These are phyloP conservation scores for Bacidia rubella DNA, from an alignment of 495 filamentous ascomycete genomes.

Conservation along the genomic window DNA sequence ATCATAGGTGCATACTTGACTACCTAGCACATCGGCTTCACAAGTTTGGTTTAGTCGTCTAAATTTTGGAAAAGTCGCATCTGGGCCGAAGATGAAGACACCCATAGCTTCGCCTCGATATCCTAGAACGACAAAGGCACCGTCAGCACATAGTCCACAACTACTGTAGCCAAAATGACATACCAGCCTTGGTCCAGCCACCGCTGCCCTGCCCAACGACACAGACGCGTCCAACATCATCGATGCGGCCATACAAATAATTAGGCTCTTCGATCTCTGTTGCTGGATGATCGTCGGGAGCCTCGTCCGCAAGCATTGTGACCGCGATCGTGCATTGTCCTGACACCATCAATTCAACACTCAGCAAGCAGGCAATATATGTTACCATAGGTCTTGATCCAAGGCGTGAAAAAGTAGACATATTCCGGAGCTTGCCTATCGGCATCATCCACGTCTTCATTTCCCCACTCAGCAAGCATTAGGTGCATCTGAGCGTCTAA, in stretches of 20 bases:
- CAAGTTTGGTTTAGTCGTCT: background rate
- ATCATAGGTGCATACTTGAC: no score
- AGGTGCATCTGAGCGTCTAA: no score
- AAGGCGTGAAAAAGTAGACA: background rate
- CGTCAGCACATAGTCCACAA: no score
- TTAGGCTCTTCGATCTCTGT: background rate
- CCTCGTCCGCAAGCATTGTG: background rate
- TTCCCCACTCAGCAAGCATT: background rate
- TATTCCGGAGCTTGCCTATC: background rate
- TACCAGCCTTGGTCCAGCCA: background rate
- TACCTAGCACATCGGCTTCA: background rate
- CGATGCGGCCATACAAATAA: background rate
- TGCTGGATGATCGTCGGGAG: background rate
- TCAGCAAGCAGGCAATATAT: no score
- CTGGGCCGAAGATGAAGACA: background rate
- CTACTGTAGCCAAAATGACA: no score
- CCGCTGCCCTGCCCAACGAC: background rate
- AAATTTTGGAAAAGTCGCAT: background rate
- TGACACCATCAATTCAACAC: no score
- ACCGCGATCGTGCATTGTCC: background rate
- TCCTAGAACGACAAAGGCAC: background rate
- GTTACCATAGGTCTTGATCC: background rate
- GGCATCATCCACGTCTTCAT: background rate
- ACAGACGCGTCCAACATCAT: background rate
- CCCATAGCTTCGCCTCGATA: background rate